These are phyloP conservation scores for Stephania yunnanensis DNA, from an alignment of 164 flowering plant species.

Conservation along the genomic window DNA sequence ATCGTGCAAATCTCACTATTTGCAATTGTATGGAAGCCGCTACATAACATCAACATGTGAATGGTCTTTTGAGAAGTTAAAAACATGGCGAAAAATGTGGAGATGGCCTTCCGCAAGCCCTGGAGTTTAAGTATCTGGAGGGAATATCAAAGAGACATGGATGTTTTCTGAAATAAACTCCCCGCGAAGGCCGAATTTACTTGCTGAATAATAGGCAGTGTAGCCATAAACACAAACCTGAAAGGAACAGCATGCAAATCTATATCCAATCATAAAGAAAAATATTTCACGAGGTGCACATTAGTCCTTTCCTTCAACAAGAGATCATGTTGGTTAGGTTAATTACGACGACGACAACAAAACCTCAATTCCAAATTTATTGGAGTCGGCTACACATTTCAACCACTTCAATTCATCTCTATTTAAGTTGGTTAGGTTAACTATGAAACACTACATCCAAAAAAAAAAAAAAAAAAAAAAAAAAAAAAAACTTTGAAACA, in stretches of 20 bases:
- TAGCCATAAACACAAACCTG: slow-evolving; percentile 68
- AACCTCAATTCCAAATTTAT: too few relatives aligned
- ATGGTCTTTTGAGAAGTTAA: neutral
- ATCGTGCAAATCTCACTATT: neutral
- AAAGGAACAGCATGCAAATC: slow-evolving; percentile 25
- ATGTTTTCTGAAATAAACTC: slow-evolving; percentile 83
- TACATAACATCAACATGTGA: too few relatives aligned
- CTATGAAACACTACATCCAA: too few relatives aligned
- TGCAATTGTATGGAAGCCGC: too few relatives aligned
- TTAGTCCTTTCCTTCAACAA: neutral
- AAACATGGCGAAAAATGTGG: neutral
- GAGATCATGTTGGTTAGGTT: neutral
- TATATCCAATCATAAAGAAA: neutral
- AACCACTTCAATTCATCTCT: too few relatives aligned
- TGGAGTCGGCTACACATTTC: too few relatives aligned
- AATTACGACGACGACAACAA: too few relatives aligned
- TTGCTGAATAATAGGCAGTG: slow-evolving; percentile 72
- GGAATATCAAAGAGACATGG: slow-evolving; percentile 72
- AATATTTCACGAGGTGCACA: neutral
- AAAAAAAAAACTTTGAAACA: too few relatives aligned
- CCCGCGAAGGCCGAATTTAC: slow-evolving; percentile 84
- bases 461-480: too few relatives aligned
- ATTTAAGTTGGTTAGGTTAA: too few relatives aligned
- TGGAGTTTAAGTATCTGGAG: slow-evolving; percentile 93
- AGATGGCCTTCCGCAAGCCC: slow-evolving; percentile 64